Evolutionary conservation across 2,329 filamentous ascomycete species (phyloP), one percentile per base, ranked within the genome.

Genomic region (Alternaria sp.): DNA sequence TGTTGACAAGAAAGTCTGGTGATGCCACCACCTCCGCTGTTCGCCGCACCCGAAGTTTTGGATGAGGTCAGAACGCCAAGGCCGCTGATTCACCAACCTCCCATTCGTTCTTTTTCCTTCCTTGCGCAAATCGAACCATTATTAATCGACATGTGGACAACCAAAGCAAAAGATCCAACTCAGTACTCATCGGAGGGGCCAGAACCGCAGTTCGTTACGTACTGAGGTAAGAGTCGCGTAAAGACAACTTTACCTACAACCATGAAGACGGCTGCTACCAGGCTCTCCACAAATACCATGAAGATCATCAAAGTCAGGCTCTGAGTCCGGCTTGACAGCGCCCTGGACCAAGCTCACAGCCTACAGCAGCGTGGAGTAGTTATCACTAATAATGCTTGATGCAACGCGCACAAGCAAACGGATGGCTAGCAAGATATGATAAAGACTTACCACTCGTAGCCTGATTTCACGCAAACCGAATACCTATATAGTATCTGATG

Each of bases 41-140:
- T 66, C 63, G 64, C 65, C 69, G 68, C 65, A 68, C 64, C 62
- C 62, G 62, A 62, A 63, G 54, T 54, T 68, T 68, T 66, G 63
- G 66, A 73, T 74, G 70, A 75, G 71, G 69, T 75, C 67, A 72
- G 60, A 59, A 43, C 54, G 69, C 69, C 68, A 71, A 72, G 69
- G 34, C 63, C 39, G 57, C 46, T 54, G 53, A 51, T 51, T 66
- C 61, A 62, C 65, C 26, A 62, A 52, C 47, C 24, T 47, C 52
- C 39, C 43, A 59, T 58, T 18, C 34, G 41, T 49, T 44, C 11
- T 32, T 30, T n/a, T 32, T 54, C 55, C 26, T 42, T 28, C 16
- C 18, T 26, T 14, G 26, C 4, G n/a, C 26, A 11, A 38, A 47
- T 22, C 18, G 7, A 30, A 14, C 28, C n/a, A 32, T 22, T n/a